Percentiles rank a stretch among this genome's conserved stretches.
phyloP scores from a whole-genome alignment of 176 grass and related monocot genomes.

The Avena sativa region DNA sequence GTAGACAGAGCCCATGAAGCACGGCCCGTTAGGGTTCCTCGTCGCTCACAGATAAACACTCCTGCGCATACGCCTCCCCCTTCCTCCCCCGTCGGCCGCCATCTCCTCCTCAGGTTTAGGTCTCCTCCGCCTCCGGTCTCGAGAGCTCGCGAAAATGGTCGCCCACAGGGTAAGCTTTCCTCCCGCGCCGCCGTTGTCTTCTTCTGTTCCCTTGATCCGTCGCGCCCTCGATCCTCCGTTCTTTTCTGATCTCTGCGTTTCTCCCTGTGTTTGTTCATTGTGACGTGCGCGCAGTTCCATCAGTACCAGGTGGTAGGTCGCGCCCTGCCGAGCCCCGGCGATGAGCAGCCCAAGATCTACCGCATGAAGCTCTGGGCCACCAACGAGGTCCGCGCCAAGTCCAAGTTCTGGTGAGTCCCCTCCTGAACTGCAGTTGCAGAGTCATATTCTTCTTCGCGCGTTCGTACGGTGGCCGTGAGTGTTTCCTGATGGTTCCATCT shows the following conservation, averaged over 20 bases:
- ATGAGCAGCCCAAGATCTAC: constrained; percentile 96
- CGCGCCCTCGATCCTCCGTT: not conserved
- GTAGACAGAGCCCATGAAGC: not conserved
- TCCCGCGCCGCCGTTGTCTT: not conserved
- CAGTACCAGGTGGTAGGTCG: constrained; percentile 99
- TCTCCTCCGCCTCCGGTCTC: constrained; percentile 32
- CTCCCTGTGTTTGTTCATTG: not conserved
- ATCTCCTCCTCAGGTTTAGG: constrained; percentile 40
- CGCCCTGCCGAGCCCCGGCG: constrained; percentile 71
- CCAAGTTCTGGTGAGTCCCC: constrained; percentile 79
- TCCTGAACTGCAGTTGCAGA: not conserved
- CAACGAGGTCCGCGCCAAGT: constrained; percentile 94
- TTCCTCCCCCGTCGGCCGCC: constrained; percentile 38
- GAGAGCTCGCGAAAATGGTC: constrained; percentile 60
- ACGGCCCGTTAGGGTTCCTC: constrained; percentile 52
- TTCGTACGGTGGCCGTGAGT: not conserved
- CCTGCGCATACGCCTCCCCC: not conserved
- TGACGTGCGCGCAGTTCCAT: constrained; percentile 67
- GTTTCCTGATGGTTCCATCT: not conserved
- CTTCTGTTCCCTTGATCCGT: not conserved
- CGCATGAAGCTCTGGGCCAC: constrained; percentile 99
- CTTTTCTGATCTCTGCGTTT: constrained; percentile 29
- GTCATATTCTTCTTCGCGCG: not conserved
- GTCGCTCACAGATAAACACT: constrained; percentile 12
- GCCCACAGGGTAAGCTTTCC: constrained; percentile 67